These are phyloP conservation scores for Colletotrichum neosansevieriae DNA, from an alignment of 2,329 filamentous ascomycete species.

Conservation along the genomic window DNA sequence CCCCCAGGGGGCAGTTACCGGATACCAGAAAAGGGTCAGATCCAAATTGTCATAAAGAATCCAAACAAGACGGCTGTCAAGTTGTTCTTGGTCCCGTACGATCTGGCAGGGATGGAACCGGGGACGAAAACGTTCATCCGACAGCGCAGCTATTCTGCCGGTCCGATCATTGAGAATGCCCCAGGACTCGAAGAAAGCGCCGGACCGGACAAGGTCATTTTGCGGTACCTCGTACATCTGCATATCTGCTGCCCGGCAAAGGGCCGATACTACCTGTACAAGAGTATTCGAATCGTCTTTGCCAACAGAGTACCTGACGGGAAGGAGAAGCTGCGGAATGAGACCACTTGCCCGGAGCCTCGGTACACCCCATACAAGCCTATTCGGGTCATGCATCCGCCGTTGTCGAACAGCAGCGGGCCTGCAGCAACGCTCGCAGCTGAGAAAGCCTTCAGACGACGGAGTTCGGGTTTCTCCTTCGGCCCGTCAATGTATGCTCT, in stretches of 20 bases:
- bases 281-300: conserved; percentile 93
- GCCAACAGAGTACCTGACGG: conserved; percentile 96
- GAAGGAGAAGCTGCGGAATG: conserved; percentile 91
- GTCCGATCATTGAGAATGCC: conserved; percentile 81
- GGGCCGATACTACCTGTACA: conserved; percentile 90
- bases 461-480: conserved; percentile 65
- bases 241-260: conserved; percentile 91
- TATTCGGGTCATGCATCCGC: conserved; percentile 61
- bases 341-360: conserved; percentile 90
- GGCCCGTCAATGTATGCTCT: conserved; percentile 48
- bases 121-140: conserved; percentile 96
- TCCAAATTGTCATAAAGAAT: conserved; percentile 98
- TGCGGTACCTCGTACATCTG: conserved; percentile 91
- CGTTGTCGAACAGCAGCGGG: conserved; percentile 51
- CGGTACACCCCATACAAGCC: conserved; percentile 88
- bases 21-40: conserved; percentile 91
- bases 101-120: conserved; percentile 90
- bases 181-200: conserved; percentile 48
- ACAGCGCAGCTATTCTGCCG: conserved; percentile 91
- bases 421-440: conserved; percentile 64
- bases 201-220: conserved; percentile 70
- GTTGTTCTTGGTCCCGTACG: conserved; percentile 92
- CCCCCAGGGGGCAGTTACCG: conserved; percentile 92
- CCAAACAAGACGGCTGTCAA: conserved; percentile 99
- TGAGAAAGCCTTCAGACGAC: conserved; percentile 70